phyloP scores from a whole-genome alignment of 2,329 filamentous ascomycete species.

The Exophiala aquamarina region DNA sequence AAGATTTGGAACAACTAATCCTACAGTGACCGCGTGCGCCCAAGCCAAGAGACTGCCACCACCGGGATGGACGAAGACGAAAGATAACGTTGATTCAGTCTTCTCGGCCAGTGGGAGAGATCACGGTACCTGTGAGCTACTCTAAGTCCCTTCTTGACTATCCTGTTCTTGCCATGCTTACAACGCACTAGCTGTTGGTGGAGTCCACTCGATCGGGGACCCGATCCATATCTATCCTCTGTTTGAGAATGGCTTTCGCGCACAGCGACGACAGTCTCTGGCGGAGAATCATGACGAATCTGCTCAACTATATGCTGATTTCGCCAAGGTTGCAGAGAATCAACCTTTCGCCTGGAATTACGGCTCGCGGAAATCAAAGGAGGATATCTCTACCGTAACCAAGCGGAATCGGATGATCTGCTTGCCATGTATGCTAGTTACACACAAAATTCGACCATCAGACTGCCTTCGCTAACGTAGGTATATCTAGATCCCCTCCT shows the following conservation, averaged over 20 bases:
- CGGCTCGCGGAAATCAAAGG: constrained; percentile 46
- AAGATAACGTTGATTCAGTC: constrained; percentile 47
- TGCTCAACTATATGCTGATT: constrained; percentile 59
- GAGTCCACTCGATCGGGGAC: constrained; percentile 58
- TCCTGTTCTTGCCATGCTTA: not conserved
- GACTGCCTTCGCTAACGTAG: too few relatives aligned
- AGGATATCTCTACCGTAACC: constrained; percentile 55
- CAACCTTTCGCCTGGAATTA: constrained; percentile 61
- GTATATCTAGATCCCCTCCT: constrained; percentile 61
- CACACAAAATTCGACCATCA: too few relatives aligned
- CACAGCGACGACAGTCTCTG: constrained; percentile 54
- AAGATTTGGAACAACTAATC: not conserved
- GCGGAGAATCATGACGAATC: constrained; percentile 60
- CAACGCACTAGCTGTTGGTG: constrained; percentile 51
- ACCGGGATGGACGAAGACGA: constrained; percentile 57
- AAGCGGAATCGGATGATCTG: constrained; percentile 67
- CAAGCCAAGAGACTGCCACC: constrained; percentile 56
- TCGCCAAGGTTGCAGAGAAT: constrained; percentile 56
- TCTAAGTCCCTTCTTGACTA: constrained; percentile 2
- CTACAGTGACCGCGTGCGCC: constrained; percentile 52
- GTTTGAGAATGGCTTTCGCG: constrained; percentile 65
- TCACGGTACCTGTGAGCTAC: constrained; percentile 41
- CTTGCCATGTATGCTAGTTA: constrained; percentile 58
- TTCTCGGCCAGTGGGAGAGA: constrained; percentile 52
- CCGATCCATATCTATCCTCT: constrained; percentile 68